These are phyloP conservation scores for Chaetothyriales sp. DNA, from an alignment of 2,329 filamentous ascomycete species.

Conservation along the genomic window DNA sequence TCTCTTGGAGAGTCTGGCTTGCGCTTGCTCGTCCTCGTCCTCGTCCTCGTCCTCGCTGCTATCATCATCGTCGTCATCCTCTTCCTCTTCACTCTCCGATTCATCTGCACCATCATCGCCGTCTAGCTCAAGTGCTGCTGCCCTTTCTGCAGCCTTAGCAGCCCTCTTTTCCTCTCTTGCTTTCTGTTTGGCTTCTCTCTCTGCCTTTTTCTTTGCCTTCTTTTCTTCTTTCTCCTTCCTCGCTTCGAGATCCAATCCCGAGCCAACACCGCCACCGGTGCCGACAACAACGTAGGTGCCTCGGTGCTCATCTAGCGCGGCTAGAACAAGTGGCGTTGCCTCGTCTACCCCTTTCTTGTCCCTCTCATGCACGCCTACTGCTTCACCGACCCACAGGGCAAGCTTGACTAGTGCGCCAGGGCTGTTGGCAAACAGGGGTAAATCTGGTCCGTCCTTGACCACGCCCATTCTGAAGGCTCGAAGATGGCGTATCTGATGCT, in stretches of 20 bases:
- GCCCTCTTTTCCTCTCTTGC: slow-evolving; percentile 42
- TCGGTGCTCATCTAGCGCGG: slow-evolving; percentile 70
- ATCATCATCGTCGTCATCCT: slow-evolving; percentile 50
- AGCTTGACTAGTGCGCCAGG: slow-evolving; percentile 86
- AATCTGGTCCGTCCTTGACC: slow-evolving; percentile 86
- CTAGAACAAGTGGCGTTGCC: slow-evolving; percentile 73
- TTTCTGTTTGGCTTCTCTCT: slow-evolving; percentile 48
- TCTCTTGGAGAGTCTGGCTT: slow-evolving; percentile 33
- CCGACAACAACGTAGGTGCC: slow-evolving; percentile 88
- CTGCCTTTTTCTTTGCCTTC: slow-evolving; percentile 47
- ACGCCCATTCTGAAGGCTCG: slow-evolving; percentile 89
- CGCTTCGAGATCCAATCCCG: slow-evolving; percentile 57
- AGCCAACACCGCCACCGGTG: slow-evolving; percentile 63
- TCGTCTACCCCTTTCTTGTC: slow-evolving; percentile 54
- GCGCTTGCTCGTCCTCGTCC: slow-evolving; percentile 42
- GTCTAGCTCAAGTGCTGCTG: slow-evolving; percentile 32
- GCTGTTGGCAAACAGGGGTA: slow-evolving; percentile 69
- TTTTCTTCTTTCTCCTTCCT: slow-evolving; percentile 53
- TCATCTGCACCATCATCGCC: slow-evolving; percentile 36
- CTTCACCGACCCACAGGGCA: slow-evolving; percentile 85
- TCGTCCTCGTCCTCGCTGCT: slow-evolving; percentile 28
- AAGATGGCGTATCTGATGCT: slow-evolving; percentile 83
- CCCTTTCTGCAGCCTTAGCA: slow-evolving; percentile 38
- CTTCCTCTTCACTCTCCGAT: slow-evolving; percentile 40
- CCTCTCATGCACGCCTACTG: slow-evolving; percentile 74